Percentiles rank a stretch among this genome's conserved stretches.
phyloP scores from a whole-genome alignment of 176 grass and related monocot species.

The Rhynchospora pubera region DNA sequence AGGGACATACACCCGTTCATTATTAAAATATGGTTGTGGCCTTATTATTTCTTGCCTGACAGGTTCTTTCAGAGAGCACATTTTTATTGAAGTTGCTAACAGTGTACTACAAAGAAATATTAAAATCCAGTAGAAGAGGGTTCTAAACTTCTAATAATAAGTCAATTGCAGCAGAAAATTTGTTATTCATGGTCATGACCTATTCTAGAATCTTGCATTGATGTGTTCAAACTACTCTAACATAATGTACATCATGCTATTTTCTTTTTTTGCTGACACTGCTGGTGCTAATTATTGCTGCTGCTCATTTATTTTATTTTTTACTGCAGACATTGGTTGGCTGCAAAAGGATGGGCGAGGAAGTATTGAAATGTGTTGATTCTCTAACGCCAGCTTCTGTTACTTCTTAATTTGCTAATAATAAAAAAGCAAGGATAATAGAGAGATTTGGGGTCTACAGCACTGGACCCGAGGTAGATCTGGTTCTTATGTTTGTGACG shows the following conservation, averaged over 20 bases:
- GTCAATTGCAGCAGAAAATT: neutral
- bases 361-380: constrained; percentile 64
- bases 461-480: neutral
- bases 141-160: neutral
- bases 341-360: constrained; percentile 89
- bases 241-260: neutral
- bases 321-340: constrained; percentile 59
- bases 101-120: neutral
- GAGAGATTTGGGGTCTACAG: neutral
- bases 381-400: constrained; percentile 32
- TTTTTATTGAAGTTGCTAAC: neutral
- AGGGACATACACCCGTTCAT: neutral
- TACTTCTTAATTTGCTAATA: constrained; percentile 9
- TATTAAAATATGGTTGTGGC: neutral
- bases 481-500: neutral
- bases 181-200: neutral
- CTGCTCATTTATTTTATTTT: neutral
- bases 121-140: neutral
- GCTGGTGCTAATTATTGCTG: neutral
- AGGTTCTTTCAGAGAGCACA: neutral
- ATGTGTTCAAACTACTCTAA: neutral
- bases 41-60: neutral
- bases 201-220: neutral
- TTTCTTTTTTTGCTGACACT: neutral
- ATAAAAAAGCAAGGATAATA: neutral